A percentile compares a stretch with the other conserved stretches of the same genome.
phyloP scores from a whole-genome alignment of 106 monocot genomes.

The Xerophyta viscosa region DNA sequence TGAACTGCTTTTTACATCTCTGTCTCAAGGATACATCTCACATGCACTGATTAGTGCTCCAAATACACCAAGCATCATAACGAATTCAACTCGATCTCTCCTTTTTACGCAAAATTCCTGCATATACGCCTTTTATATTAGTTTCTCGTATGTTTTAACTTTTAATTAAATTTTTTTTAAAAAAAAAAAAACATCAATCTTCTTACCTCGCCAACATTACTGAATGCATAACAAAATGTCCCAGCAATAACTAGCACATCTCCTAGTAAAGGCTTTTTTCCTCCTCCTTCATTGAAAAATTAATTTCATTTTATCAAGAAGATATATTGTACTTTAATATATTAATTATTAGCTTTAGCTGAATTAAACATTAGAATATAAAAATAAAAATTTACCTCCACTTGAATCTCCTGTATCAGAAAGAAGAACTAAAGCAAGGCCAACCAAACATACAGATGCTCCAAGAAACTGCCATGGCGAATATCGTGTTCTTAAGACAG shows the following conservation, averaged over 20 bases:
- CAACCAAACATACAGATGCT: constrained; percentile 32
- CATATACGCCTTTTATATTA: too few species aligned
- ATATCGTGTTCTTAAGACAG: constrained; percentile 28
- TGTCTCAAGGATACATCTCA: constrained; percentile 58
- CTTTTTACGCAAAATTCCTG: constrained; percentile 71
- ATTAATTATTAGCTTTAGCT: too few species aligned
- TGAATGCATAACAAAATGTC: constrained; percentile 43
- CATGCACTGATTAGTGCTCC: constrained; percentile 31
- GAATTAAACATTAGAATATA: too few species aligned
- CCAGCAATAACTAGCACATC: constrained; percentile 37
- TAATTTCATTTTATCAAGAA: too few species aligned
- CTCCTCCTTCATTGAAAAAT: constrained; percentile 6
- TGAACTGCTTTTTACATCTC: not conserved
- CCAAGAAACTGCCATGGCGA: constrained; percentile 31
- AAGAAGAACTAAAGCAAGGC: constrained; percentile 45
- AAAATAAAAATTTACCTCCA: constrained; percentile 14
- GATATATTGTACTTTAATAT: too few species aligned
- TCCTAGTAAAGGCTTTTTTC: constrained; percentile 33
- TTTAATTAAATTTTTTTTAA: too few species aligned
- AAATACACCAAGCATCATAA: constrained; percentile 65
- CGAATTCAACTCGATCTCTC: constrained; percentile 45
- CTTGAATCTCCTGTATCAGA: constrained; percentile 24
- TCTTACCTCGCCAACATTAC: constrained; percentile 52
- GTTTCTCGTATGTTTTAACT: too few species aligned
- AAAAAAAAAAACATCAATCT: not conserved